phyloP scores from a whole-genome alignment of 2,329 filamentous ascomycete genomes.

The Monilinia fructigena region DNA sequence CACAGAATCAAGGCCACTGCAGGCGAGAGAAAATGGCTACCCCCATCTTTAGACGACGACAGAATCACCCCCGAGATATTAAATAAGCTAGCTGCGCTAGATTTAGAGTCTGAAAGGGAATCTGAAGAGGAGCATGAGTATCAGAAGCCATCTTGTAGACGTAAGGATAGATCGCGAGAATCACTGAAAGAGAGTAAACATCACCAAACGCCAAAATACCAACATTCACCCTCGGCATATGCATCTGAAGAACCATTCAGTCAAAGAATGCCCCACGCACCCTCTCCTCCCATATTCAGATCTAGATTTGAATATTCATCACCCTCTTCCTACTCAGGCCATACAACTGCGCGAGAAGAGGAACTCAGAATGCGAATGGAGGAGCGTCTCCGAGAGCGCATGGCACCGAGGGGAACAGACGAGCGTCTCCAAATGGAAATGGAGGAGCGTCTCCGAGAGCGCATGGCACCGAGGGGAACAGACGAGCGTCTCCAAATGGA shows the following conservation, averaged over 20 bases:
- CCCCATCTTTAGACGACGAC: slow-evolving; percentile 4
- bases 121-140: background rate
- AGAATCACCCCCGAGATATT: background rate
- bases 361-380: background rate
- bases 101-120: background rate
- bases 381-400: too few species aligned
- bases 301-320: background rate
- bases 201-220: background rate
- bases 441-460: background rate
- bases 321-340: background rate
- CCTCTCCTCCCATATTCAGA: background rate
- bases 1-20: background rate
- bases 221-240: background rate
- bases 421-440: too few species aligned
- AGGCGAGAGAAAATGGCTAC: background rate
- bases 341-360: background rate
- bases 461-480: background rate
- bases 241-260: background rate
- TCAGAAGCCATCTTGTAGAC: background rate
- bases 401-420: background rate
- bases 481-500: too few species aligned
- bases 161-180: background rate
- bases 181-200: background rate
- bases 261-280: too few species aligned
- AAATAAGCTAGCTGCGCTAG: slow-evolving; percentile 1